Evolutionary conservation across 208 protist species (phyloP).

Genomic region (Leishmania martiniquensis): DNA sequence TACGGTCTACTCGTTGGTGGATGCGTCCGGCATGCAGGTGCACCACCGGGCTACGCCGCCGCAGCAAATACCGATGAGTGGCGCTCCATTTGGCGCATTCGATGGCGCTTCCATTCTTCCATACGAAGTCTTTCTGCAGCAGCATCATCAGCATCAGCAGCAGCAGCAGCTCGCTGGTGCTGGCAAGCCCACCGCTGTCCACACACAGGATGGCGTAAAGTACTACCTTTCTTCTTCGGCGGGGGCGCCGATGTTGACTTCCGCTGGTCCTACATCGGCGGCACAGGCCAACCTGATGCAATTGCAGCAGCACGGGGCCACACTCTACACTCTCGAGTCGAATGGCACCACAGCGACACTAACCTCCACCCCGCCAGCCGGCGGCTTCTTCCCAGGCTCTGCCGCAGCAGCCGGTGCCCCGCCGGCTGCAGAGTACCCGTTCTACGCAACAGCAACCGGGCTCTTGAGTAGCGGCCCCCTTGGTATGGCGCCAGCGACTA

Average conservation of each 20-base stretch:
- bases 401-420: neutral
- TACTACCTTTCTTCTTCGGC: slow-evolving; percentile 17
- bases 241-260: slow-evolving; percentile 5
- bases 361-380: slow-evolving; percentile 9
- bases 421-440: neutral
- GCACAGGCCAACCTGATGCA: slow-evolving; percentile 8
- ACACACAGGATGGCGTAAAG: slow-evolving; percentile 15
- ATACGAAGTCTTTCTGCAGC: slow-evolving; percentile 23
- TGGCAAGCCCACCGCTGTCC: slow-evolving; percentile 9
- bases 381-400: neutral
- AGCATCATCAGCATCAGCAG: slow-evolving; percentile 31
- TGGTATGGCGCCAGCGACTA: neutral
- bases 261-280: slow-evolving; percentile 5
- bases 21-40: slow-evolving; percentile 5
- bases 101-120: slow-evolving; percentile 25
- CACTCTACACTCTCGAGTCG: slow-evolving; percentile 22
- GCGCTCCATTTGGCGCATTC: slow-evolving; percentile 14
- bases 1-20: slow-evolving; percentile 17
- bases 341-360: slow-evolving; percentile 4
- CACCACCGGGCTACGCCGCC: slow-evolving; percentile 8
- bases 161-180: slow-evolving; percentile 3
- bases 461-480: slow-evolving; percentile 6
- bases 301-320: neutral
- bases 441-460: neutral
- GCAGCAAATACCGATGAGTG: slow-evolving; percentile 14